These are phyloP conservation scores for Aspergillus leporis DNA, from an alignment of 495 filamentous ascomycete genomes.

Conservation along the genomic window DNA sequence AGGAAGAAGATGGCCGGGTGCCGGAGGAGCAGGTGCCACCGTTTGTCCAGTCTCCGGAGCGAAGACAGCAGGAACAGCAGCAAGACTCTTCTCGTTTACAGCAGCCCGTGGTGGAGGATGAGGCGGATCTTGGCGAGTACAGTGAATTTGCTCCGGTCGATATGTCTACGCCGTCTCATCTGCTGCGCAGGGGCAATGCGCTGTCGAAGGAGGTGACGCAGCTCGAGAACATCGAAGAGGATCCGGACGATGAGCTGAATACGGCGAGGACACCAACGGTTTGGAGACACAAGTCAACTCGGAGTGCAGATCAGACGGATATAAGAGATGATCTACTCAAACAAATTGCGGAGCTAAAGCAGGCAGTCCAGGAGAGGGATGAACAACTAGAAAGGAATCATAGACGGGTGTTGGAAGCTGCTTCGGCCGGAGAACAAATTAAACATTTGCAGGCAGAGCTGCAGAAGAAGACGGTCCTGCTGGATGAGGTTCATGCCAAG, in stretches of 20 bases:
- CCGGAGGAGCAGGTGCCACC: constrained; percentile 7
- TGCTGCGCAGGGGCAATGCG: constrained; percentile 33
- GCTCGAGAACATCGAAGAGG: constrained; percentile 45
- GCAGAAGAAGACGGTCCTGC: constrained; percentile 31
- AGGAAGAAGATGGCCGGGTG: neutral
- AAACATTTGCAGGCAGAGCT: constrained; percentile 41
- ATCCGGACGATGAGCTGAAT: constrained; percentile 31
- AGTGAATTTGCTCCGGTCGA: constrained; percentile 51
- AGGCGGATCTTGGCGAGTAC: constrained; percentile 38
- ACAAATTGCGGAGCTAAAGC: constrained; percentile 37
- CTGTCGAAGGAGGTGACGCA: constrained; percentile 38
- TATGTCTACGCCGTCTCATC: constrained; percentile 50
- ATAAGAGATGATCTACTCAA: constrained; percentile 31
- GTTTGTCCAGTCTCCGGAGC: constrained; percentile 8
- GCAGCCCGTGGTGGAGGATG: constrained; percentile 38
- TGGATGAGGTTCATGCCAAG: constrained; percentile 33
- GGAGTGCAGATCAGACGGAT: constrained; percentile 19
- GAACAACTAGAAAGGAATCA: constrained; percentile 40
- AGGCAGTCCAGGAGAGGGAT: constrained; percentile 38
- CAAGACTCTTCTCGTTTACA: constrained; percentile 19
- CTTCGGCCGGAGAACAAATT: constrained; percentile 42
- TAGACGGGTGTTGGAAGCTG: constrained; percentile 36
- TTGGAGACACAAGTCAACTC: constrained; percentile 25
- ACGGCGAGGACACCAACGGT: constrained; percentile 33
- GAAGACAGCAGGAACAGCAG: constrained; percentile 9